These are phyloP conservation scores for Penicillium fuscoglaucum DNA, from an alignment of 2,329 filamentous ascomycete species.

Conservation along the genomic window DNA sequence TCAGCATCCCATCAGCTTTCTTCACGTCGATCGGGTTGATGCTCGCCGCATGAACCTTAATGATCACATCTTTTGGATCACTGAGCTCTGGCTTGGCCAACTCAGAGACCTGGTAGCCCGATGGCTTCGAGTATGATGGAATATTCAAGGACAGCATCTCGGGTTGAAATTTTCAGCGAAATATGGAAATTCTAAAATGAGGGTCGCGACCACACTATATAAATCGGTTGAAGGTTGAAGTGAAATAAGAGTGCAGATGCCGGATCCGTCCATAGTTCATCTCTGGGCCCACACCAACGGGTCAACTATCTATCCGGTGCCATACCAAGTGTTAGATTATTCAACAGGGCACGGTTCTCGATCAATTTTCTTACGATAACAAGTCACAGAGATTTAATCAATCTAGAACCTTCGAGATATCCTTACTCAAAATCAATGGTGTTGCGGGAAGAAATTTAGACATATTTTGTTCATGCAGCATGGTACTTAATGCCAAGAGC, in stretches of 20 bases:
- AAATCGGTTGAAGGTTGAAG: background rate
- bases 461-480: background rate
- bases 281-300: background rate
- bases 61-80: slow-evolving; percentile 29
- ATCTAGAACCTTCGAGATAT: too few relatives aligned
- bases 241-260: background rate
- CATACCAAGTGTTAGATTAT: background rate
- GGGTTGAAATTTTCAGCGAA: background rate
- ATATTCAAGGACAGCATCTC: slow-evolving; percentile 24
- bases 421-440: background rate
- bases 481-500: background rate
- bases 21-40: slow-evolving; percentile 51
- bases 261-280: background rate
- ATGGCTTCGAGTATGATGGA: slow-evolving; percentile 21
- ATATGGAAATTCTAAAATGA: background rate
- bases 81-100: slow-evolving; percentile 21
- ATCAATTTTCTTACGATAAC: background rate
- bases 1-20: slow-evolving; percentile 41
- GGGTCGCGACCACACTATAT: background rate
- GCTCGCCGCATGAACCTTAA: slow-evolving; percentile 47
- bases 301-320: background rate
- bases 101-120: slow-evolving; percentile 23
- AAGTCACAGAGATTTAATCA: background rate
- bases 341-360: background rate
- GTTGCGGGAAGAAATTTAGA: background rate